Evolutionary conservation across 208 protist species (phyloP), one percentile per base, ranked within the genome.

Genomic region (Crithidia acanthocephali): DNA sequence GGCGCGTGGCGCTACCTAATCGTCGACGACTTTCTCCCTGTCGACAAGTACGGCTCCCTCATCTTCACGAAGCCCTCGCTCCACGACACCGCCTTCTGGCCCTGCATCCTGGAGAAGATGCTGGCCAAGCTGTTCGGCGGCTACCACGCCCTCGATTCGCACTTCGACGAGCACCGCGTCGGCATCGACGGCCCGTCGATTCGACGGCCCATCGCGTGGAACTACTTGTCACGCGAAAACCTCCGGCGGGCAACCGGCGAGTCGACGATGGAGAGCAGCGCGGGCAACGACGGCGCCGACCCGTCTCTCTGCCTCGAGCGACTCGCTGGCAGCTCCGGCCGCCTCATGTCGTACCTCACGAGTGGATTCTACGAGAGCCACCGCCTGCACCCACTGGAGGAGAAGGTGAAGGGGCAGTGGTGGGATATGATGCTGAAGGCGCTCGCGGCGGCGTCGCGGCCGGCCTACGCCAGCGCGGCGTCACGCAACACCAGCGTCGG

Each of bases 1-100:
- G 88, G 93, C 9, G 73, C n/a, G 25, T 97, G 93, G 93, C 81
- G 90, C 44, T 95, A 81, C 71, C 84, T 97, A 8, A 47, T 97
- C 28, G 83, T 95, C 0, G 93, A 97, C 75, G 93, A 95, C 65
- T 94, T 90, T 60, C 69, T 97, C 32, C 93, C 93, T 0, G 85
- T 95, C 10, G 81, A 95, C 68, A 61, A 50, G 25, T 68, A 84
- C 32, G 89, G 90, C 27, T 60, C 75, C 13, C 72, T 86, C 47
- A 74, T 95, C 56, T 97, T 97, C 79, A 79, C 81, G 15, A 72
- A 85, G 13, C 80, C 84, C 20, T 74, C 87, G 10, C 22, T 77
- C 27, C 40, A 52, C 11, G 50, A 55, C 8, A 75, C 25, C 7
- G 53, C 65, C 25, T 86, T 84, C 42, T 97, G 93, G 93, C 85